These are phyloP conservation scores for Phytophthora idaei DNA, from an alignment of 352 stramenopile species.

Conservation along the genomic window DNA sequence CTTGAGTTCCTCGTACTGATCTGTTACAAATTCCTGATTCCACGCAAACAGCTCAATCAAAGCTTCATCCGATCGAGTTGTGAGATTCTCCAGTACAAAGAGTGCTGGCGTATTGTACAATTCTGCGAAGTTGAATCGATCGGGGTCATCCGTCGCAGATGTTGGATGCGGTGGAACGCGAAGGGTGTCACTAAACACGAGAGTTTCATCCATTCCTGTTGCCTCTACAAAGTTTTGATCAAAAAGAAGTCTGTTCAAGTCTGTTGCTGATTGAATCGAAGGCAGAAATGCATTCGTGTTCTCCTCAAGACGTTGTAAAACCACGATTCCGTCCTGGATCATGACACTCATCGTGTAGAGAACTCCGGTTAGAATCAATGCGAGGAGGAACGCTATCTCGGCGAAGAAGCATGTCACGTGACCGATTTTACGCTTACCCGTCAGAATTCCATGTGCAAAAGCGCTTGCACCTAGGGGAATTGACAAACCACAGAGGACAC, in stretches of 20 bases:
- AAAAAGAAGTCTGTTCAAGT: slow-evolving; percentile 46
- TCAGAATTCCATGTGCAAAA: slow-evolving; percentile 41
- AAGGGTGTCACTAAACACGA: slow-evolving; percentile 70
- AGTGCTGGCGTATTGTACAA: slow-evolving; percentile 60
- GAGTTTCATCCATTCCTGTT: slow-evolving; percentile 30
- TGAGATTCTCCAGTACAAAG: slow-evolving; percentile 42
- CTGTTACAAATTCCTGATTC: slow-evolving; percentile 48
- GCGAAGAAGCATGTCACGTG: slow-evolving; percentile 51
- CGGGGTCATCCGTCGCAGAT: slow-evolving; percentile 39
- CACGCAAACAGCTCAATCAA: slow-evolving; percentile 57
- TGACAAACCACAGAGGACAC: slow-evolving; percentile 36
- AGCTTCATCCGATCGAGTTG: slow-evolving; percentile 22
- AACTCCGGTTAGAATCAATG: slow-evolving; percentile 50
- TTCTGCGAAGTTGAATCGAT: slow-evolving; percentile 43
- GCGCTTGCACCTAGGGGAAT: slow-evolving; percentile 37
- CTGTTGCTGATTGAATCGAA: slow-evolving; percentile 14
- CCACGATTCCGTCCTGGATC: slow-evolving; percentile 53
- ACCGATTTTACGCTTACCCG: slow-evolving; percentile 43
- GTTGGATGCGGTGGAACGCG: slow-evolving; percentile 67
- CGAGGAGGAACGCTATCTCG: slow-evolving; percentile 48
- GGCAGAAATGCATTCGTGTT: slow-evolving; percentile 43
- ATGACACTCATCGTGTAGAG: slow-evolving; percentile 57
- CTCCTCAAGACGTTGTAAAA: slow-evolving; percentile 43
- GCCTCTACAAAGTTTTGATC: slow-evolving; percentile 52
- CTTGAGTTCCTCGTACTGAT: slow-evolving; percentile 34